These are phyloP conservation scores for Reticulascus tulasneorum DNA, from an alignment of 2,329 filamentous ascomycete species.

Conservation along the genomic window DNA sequence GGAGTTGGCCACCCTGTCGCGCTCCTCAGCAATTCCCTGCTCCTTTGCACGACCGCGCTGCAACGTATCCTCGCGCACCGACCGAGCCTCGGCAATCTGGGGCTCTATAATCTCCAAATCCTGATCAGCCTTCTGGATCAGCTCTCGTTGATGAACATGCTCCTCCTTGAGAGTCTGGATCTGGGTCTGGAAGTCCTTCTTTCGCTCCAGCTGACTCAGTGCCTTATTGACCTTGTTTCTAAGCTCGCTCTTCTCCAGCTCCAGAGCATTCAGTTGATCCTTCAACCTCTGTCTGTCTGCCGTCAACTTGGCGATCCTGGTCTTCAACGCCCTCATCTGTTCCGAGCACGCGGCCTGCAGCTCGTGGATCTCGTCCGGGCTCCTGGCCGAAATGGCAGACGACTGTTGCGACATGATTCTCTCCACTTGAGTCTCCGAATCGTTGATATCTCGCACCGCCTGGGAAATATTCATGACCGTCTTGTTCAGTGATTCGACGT, in stretches of 20 bases:
- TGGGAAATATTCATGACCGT: conserved; percentile 73
- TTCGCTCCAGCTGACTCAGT: conserved; percentile 75
- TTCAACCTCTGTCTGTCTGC: conserved; percentile 69
- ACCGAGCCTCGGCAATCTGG: conserved; percentile 69
- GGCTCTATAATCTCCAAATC: conserved; percentile 74
- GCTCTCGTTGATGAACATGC: conserved; percentile 63
- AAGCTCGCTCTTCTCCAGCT: conserved; percentile 73
- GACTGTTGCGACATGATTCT: conserved; percentile 74
- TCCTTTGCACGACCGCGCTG: conserved; percentile 69
- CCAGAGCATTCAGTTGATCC: conserved; percentile 63
- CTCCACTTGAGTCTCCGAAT: conserved; percentile 69
- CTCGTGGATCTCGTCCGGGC: conserved; percentile 79
- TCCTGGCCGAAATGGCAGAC: conserved; percentile 60
- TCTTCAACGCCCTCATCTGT: conserved; percentile 61
- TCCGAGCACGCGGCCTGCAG: conserved; percentile 65
- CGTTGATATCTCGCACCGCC: conserved; percentile 66
- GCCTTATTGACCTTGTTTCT: conserved; percentile 68
- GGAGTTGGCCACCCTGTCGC: conserved; percentile 68
- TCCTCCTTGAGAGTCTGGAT: conserved; percentile 70
- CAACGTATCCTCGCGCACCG: conserved; percentile 72
- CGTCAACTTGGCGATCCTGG: conserved; percentile 60
- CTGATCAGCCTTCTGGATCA: conserved; percentile 64
- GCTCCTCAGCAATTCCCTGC: conserved; percentile 65
- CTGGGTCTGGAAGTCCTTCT: conserved; percentile 64
- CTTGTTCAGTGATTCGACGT: conserved; percentile 72